Evolutionary conservation across 78 protist species (phyloP), one percentile per base, ranked within the genome.

Genomic region (Dictyostelium brefeldianum): DNA sequence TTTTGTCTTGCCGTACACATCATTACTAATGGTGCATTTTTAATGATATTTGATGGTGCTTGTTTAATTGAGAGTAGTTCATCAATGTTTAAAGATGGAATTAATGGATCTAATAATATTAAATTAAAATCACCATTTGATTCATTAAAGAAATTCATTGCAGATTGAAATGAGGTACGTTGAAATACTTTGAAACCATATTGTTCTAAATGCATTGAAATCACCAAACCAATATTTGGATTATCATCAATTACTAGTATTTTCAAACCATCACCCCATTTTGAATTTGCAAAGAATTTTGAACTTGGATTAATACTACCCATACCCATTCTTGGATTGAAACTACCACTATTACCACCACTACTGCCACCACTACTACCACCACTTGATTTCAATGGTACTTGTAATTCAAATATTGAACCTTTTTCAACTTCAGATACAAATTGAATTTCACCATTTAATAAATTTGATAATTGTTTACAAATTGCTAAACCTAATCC

Each of bases 1-100:
- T 56, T 83, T 29, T 54, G 67, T 43, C 56, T 83, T 14, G 51
- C 64, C 0, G 91, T 83, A 73, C 91, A 83, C 91, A 83, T 83
- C 4, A 83, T 29, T 8, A 83, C 91, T 22, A 83, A 43, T 0
- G 91, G 91, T 18, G 91, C 70, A 36, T 69, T 69, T 12, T 27
- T 69, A 20, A 46, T 31, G 10, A 67, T 29, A 5, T 83, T 73
- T 14, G 73, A 11, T 12, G 59, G 46, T n/a, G 71, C 62, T 31
- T 22, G n/a, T 53, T 73, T 83, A 9, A 83, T 51, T 73, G 25
- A 54, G 22, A 71, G 56, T 2, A 83, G 54, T 48, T 83, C 91
- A 29, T 83, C 81, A 12, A 83, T 54, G 50, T 54, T 75, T n/a
- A 83, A 31, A 3, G 43, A 54, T 18, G 91, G 91, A 18, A 83